Evolutionary conservation across 2,329 filamentous ascomycete genomes (phyloP).

Genomic region (Hymenoscyphus albidus): DNA sequence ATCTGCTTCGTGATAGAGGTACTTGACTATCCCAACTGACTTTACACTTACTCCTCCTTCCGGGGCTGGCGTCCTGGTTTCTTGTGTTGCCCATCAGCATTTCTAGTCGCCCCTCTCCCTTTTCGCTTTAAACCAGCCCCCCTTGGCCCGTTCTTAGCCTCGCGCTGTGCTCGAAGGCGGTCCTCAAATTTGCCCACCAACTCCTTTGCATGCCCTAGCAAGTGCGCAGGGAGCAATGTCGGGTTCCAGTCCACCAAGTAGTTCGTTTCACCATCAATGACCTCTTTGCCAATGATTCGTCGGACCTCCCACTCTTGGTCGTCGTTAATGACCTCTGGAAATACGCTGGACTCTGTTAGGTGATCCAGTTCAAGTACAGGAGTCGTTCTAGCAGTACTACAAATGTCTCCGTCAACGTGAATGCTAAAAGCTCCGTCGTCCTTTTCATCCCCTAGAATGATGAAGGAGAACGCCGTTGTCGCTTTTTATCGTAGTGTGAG

Average conservation of each 20-base stretch:
- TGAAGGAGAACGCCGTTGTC: neutral
- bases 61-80: neutral
- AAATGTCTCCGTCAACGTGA: neutral
- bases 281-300: slow-evolving; percentile 6
- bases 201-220: neutral
- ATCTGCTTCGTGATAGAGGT: neutral
- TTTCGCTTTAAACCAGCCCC: neutral
- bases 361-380: neutral
- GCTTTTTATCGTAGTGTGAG: neutral
- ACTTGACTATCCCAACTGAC: neutral
- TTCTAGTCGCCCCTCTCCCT: neutral
- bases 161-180: neutral
- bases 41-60: neutral
- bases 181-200: slow-evolving; percentile 8
- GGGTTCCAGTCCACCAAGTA: slow-evolving; percentile 5
- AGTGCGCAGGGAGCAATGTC: neutral
- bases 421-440: neutral
- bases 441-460: neutral
- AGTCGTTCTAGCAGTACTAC: slow-evolving; percentile 1
- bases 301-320: neutral
- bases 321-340: neutral
- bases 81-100: neutral
- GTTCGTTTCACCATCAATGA: slow-evolving; percentile 1
- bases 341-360: neutral
- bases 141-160: slow-evolving; percentile 1